A percentile compares a stretch with the other conserved stretches of the same genome.
Evolutionary conservation across 768 basidiomycete genomes (phyloP).

Genomic region (Suillus spraguei): DNA sequence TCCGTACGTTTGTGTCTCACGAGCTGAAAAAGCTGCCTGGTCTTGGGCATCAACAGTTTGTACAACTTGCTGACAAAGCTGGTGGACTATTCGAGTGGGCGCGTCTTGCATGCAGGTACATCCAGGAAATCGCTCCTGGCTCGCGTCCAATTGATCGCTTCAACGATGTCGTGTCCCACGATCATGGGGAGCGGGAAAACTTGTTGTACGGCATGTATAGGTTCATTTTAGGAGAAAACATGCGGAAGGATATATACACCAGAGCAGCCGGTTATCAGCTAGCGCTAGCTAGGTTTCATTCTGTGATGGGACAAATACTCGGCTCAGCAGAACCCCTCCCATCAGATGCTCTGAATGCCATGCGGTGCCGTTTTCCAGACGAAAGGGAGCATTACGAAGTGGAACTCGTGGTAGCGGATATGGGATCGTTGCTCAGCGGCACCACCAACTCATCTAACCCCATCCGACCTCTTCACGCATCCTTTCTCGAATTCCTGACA

Average conservation of each 20-base stretch:
- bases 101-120: conserved; percentile 10
- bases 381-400: neutral
- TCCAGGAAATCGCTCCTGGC: neutral
- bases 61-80: neutral
- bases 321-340: neutral
- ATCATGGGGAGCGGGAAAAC: neutral
- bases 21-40: neutral
- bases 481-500: conserved; percentile 32
- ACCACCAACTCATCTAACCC: neutral
- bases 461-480: conserved; percentile 27
- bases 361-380: conserved; percentile 2
- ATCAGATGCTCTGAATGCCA: neutral
- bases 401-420: neutral
- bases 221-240: neutral
- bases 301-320: conserved; percentile 12
- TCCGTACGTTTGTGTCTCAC: neutral
- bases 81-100: conserved; percentile 16
- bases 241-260: neutral
- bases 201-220: conserved; percentile 1
- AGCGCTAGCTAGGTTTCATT: neutral
- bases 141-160: neutral
- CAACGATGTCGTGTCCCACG: neutral
- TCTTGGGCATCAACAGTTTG: neutral
- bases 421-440: conserved; percentile 15
- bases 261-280: neutral